Evolutionary conservation across 805 yeast species (phyloP), one percentile per base, ranked within the genome.

Genomic region (Ogataea glucozyma): DNA sequence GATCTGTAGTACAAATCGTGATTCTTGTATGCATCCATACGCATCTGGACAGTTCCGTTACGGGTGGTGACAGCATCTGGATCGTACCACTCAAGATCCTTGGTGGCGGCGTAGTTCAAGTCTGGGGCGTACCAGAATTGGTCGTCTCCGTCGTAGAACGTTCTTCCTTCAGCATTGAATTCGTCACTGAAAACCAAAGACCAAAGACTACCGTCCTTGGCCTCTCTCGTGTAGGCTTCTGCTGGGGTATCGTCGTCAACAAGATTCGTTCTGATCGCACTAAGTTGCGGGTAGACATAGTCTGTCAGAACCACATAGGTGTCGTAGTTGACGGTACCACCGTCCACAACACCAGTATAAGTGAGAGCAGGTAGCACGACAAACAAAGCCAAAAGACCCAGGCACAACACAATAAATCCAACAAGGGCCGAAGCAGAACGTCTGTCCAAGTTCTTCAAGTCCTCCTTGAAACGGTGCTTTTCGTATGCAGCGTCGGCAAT

Each of bases 1-100:
- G 95, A 85, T 54, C 97, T 76, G 69, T 90, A 90, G 62, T 71
- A 81, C 51, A 90, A 67, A 55, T 83, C 70, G 66, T 89, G 96
- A 64, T 85, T 86, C 57, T 77, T 69, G 65, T 70, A 85, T 2
- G 96, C 95, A 60, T 90, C 97, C 80, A 90, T 67, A 41, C 83
- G 72, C 17, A 90, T 55, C 37, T 69, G 65, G 38, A 86, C 61
- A 4, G 88, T 73, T 46, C 97, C 97, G 52, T 85, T 78, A 5
- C 66, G 70, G 0, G 97, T 90, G 22, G 81, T 74, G 3, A 75
- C 80, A 1, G 96, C 96, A 61, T 90, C 97, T 1, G 98, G 98
- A 47, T 81, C 83, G 65, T 90, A 90, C 97, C 97, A 90, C 69
- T 90, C 97, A 58, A 88, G 73, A 70, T 90, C 97, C 44, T 76